These are phyloP conservation scores for Trichoderma virens DNA, from an alignment of 495 filamentous ascomycete species.

Conservation along the genomic window DNA sequence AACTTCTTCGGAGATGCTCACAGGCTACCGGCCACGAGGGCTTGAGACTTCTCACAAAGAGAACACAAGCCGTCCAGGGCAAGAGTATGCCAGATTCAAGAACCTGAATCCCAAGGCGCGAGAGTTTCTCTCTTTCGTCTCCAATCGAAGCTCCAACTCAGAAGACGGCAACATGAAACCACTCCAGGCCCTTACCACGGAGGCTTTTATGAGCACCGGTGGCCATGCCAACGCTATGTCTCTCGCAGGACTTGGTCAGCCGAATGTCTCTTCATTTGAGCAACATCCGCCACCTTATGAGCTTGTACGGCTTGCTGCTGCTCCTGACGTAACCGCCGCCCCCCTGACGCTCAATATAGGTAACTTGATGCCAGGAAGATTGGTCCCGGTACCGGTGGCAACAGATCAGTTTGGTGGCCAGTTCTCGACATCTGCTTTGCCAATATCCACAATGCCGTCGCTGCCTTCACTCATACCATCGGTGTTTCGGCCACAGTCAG, in stretches of 20 bases:
- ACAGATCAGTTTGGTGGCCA: not conserved
- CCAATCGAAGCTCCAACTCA: not conserved
- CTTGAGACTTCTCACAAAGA: not conserved
- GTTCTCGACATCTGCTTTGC: not conserved
- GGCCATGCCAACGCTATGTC: not conserved
- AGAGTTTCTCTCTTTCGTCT: constrained; percentile 11
- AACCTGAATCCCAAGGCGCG: constrained; percentile 11
- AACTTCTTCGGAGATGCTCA: not conserved
- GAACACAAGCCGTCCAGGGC: not conserved
- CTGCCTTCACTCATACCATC: not conserved
- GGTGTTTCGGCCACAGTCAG: not conserved
- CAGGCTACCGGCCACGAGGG: not conserved
- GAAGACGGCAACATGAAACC: not conserved
- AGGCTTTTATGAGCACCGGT: not conserved
- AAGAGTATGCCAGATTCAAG: not conserved
- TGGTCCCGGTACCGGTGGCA: not conserved
- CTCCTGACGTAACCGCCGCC: not conserved
- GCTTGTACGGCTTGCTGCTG: not conserved
- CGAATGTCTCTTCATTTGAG: not conserved
- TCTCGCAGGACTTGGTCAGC: not conserved
- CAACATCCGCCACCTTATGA: not conserved
- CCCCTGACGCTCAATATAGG: not conserved
- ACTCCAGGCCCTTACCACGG: not conserved
- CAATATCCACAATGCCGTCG: not conserved
- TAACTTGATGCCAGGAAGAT: not conserved